phyloP scores from a whole-genome alignment of 2,329 filamentous ascomycete species.

The Colletotrichum ledebouriae region DNA sequence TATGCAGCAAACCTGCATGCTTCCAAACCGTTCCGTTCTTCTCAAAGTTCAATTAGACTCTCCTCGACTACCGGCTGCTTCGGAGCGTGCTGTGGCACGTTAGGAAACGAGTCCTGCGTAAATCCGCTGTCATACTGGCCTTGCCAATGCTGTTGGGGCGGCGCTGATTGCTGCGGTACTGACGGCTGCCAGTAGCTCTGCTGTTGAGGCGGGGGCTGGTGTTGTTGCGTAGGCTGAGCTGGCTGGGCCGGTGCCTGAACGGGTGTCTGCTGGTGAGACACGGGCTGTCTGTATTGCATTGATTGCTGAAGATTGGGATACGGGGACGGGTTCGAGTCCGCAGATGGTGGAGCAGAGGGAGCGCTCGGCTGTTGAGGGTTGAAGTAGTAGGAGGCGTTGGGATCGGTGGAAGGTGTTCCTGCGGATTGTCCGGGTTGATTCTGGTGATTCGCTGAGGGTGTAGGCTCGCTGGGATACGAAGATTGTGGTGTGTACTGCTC shows the following conservation, averaged over 20 bases:
- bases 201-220: slow-evolving; percentile 44
- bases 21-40: neutral
- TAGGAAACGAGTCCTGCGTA: slow-evolving; percentile 73
- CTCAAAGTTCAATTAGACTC: slow-evolving; percentile 81
- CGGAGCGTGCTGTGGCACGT: slow-evolving; percentile 73
- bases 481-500: slow-evolving; percentile 54
- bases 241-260: slow-evolving; percentile 52
- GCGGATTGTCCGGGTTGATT: slow-evolving; percentile 47
- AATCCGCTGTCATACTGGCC: slow-evolving; percentile 58
- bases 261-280: slow-evolving; percentile 50
- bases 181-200: slow-evolving; percentile 54
- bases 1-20: slow-evolving; percentile 30
- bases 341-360: slow-evolving; percentile 49
- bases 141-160: slow-evolving; percentile 47
- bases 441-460: slow-evolving; percentile 47
- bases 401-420: slow-evolving; percentile 57
- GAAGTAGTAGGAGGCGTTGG: slow-evolving; percentile 71
- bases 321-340: slow-evolving; percentile 62
- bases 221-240: slow-evolving; percentile 51
- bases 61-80: slow-evolving; percentile 75
- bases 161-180: slow-evolving; percentile 48
- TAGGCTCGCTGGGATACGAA: slow-evolving; percentile 51
- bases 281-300: slow-evolving; percentile 59
- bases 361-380: slow-evolving; percentile 54
- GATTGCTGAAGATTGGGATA: slow-evolving; percentile 67